Conservation (phyloP, 768 basidiomycete species). For the Serpula lacrymans region DNA sequence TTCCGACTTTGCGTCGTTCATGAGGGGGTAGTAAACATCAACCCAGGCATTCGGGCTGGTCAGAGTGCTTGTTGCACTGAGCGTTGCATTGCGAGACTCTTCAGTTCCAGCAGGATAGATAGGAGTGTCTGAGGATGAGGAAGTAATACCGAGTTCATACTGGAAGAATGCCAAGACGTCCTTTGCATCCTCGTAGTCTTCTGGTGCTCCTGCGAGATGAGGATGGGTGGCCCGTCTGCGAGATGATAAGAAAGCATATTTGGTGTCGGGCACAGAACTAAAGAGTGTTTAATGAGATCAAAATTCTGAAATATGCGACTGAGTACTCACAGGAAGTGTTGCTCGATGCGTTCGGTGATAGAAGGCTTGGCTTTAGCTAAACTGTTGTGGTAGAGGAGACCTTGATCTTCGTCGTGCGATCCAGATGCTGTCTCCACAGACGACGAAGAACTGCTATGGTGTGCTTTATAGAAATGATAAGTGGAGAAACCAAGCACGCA, state of each 20-base stretch:
- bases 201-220: slow-evolving; percentile 65
- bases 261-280: slow-evolving; percentile 54
- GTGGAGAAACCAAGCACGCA: slow-evolving; percentile 6
- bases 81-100: slow-evolving; percentile 65
- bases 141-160: slow-evolving; percentile 51
- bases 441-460: slow-evolving; percentile 2
- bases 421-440: no score
- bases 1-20: slow-evolving; percentile 65
- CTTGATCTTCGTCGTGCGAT: slow-evolving; percentile 3
- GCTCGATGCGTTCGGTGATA: slow-evolving; percentile 20
- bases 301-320: not conserved
- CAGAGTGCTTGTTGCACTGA: slow-evolving; percentile 45
- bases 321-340: slow-evolving; percentile 32
- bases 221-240: slow-evolving; percentile 62
- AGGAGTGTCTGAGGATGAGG: slow-evolving; percentile 39
- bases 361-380: no score
- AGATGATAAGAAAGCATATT: slow-evolving; percentile 57
- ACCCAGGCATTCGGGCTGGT: slow-evolving; percentile 70
- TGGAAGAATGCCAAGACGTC: slow-evolving; percentile 67
- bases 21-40: slow-evolving; percentile 82
- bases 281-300: not conserved
- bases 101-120: slow-evolving; percentile 70
- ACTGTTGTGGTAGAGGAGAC: slow-evolving; percentile 3
- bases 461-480: slow-evolving; percentile 11
- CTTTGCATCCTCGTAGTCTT: slow-evolving; percentile 63